Base-by-base conservation (phyloP, 2,329 filamentous ascomycete species). In the Arthrobotrys conoides region DNA sequence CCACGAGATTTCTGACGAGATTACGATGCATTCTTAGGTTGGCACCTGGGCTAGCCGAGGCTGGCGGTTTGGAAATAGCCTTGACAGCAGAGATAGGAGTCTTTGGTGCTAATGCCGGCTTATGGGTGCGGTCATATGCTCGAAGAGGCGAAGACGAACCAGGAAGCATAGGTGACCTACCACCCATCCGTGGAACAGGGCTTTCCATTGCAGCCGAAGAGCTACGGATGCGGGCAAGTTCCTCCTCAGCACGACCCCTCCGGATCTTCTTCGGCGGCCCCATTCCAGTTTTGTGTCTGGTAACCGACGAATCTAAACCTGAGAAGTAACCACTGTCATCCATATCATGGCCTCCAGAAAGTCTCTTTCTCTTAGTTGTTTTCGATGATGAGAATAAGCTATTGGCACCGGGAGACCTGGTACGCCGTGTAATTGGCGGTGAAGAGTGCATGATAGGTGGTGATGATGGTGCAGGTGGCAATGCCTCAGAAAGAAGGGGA, bases 321-420 rank as follows among this genome's bases (percentile, higher is more conserved):
- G 96, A 98, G 83, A 97, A 97, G 85, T 98, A 99, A 48, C 96
- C 96, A 83, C 95, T 98, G 84, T 99, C 96, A 82, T 92, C 93
- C 87, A 96, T 91, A 33, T 78, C 75, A 59, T 78, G 68, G 4
- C 73, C 73, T 0, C 75, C 75, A 12, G 92, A 91, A 33, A 89
- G 89, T 82, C 92, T 90, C 84, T 93, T 95, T 81, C 92, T 91
- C 85, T 93, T 93, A 81, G 80, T 80, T 38, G 70, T 57, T 14
- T 68, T 76, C 14, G 81, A 80, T 18, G 81, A 81, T 12, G 80
- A 79, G 72, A 82, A 81, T 27, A 88, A n/a, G 12, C 38, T 65
- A 20, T 76, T 66, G 87, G 24, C 92, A 91, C 36, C 94, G 93
- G 5, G 94, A 96, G 80, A 91, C 91, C 82, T 90, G 90, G 80